Evolutionary conservation across 768 basidiomycete genomes (phyloP), one percentile per base, ranked within the genome.

Genomic region (Strobilomyces confusus): DNA sequence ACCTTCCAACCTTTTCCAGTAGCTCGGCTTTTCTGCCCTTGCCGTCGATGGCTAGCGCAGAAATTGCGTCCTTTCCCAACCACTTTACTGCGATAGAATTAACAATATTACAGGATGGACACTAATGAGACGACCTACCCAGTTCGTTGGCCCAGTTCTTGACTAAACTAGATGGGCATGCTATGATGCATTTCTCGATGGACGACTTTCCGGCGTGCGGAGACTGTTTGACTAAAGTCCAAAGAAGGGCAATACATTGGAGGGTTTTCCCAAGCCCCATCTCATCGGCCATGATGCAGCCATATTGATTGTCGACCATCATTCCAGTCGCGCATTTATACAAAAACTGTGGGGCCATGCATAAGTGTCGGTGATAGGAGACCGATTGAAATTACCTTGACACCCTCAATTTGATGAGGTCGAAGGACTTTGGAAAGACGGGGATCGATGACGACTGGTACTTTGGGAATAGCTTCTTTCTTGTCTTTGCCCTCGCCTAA

Each of bases 61-160:
- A 81, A 48, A 97, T 73, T 1, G 94, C 76, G 42, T 86, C 88
- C 64, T 84, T 83, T 4, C 95, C 97, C 17, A 99, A 76, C 97
- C 97, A 99, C 75, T 99, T 99, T 29, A 84, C 94, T 98, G 19
- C 26, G 56, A 13, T 36, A 13, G 0, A 14, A 26, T 60, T 32
- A 14, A 47, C 6, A 43, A n/a, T 25, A 2, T n/a, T 29, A 26
- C 29, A n/a, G 33, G 32, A 49, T 47, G 2, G 26, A 49, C 14
- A 23, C 44, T n/a, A 44, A 22, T n/a, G n/a, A n/a, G 40, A 30
- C 3, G 32, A 72, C 79, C 48, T 56, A 86, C 95, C 82, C 26
- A 98, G 77, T 72, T 99, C 97, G 67, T 98, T 98, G 0, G 92
- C 95, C 97, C 97, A 99, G 63, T 98, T 98, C 67, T 90, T 91